Evolutionary conservation across 495 filamentous ascomycete species (phyloP), one percentile per base, ranked within the genome.

Genomic region (Neurospora sublineolata): DNA sequence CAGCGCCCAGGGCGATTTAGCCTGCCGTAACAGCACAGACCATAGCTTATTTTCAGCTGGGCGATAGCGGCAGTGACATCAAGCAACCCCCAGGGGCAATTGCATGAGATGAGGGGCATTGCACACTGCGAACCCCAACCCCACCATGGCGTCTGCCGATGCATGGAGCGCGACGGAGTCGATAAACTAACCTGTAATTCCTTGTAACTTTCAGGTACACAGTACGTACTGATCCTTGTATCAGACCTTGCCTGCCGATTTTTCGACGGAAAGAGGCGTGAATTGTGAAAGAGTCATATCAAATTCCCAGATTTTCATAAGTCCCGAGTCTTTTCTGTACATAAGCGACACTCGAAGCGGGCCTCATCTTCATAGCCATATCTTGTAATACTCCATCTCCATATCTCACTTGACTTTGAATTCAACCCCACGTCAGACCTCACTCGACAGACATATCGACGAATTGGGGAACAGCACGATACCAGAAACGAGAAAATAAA

Each of bases 41-140:
- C 77, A 80, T 52, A 72, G 33, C 77, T 78, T 78, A 77, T 75
- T 76, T 69, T 67, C 39, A 33, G 12, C 67, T 37, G 46, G 23
- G 11, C 23, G 23, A 60, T 8, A 30, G 46, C 23, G 11, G 46
- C 46, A 30, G 7, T 27, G 46, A 18, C 23, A 52, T 52, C 44
- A 52, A 6, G 44, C 44, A 23, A 52, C 44, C 44, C 44, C 20
- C 20, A 52, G 4, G 20, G 44, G 44, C 44, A 33, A 16, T 18
- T 33, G 27, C 14, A 33, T 60, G 52, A 33, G 27, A 60, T 60
- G 52, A 60, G 52, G 52, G 52, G 52, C 52, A 60, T 60, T 18
- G 20, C 52, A 58, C 46, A 60, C 52, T 60, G 52, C 14, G 52
- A 60, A 60, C 12, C 52, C 27, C 52, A 60, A 33, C 52, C 52